Evolutionary conservation across 2,329 filamentous ascomycete genomes (phyloP).

Genomic region (Lasiodiplodia sp.): DNA sequence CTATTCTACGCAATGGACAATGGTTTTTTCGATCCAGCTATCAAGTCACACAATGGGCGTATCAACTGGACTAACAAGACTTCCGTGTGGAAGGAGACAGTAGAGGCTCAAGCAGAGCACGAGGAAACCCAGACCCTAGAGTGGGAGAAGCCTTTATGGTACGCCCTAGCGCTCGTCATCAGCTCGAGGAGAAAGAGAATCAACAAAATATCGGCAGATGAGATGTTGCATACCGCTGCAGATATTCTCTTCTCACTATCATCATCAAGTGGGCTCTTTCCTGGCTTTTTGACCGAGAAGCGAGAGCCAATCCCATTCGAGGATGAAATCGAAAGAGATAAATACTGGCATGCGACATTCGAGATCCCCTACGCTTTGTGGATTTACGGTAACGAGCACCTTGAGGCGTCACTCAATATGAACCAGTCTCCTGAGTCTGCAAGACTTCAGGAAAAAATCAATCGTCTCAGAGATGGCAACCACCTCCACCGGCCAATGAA

Average conservation of each 20-base stretch:
- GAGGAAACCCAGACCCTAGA: too few species aligned
- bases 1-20: conserved; percentile 10
- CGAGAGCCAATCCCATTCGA: neutral
- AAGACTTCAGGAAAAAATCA: too few species aligned
- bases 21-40: neutral
- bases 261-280: neutral
- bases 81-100: too few species aligned
- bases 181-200: neutral
- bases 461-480: too few species aligned
- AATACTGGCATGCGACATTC: neutral
- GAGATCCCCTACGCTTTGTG: neutral
- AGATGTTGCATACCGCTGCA: fast-evolving
- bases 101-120: too few species aligned
- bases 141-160: neutral
- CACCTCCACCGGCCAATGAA: too few species aligned
- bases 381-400: too few species aligned
- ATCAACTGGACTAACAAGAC: too few species aligned
- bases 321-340: neutral
- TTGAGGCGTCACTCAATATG: too few species aligned
- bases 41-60: neutral
- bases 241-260: neutral
- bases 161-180: neutral
- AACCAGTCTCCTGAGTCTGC: too few species aligned
- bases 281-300: neutral
- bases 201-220: neutral